Base-by-base conservation (phyloP, 345 rosid genomes). In the Brassica napus region DNA sequence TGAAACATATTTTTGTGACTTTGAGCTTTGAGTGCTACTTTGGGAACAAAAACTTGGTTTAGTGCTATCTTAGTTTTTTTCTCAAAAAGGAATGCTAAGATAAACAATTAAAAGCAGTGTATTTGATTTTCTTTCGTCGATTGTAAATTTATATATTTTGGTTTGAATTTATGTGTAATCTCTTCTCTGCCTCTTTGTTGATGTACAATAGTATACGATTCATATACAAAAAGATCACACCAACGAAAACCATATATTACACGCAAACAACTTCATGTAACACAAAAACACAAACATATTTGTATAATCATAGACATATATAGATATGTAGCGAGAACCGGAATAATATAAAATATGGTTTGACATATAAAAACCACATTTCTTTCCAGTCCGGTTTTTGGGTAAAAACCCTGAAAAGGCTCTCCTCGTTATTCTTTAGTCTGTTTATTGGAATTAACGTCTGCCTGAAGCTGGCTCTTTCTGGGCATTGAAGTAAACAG, bases 401-500 rank as follows among this genome's bases (percentile, higher is more conserved):
- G 12, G 7, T 68, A 16, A 23, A 74, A 59, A 1, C 28, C 69
- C 59, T 37, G 35, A 62, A 9, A 28, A 23, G 31, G 18, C 42
- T 72, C 59, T 61, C 58, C 4, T 14, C 7, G 39, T 58, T 58
- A n/a, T 30, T 52, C 39, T 12, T 26, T 44, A 8, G 35, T 6
- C 8, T 24, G 12, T 3, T 23, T 42, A 1, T 47, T 28, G 52
- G 12, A 6, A 57, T 71, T 12, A 86, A 30, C 89, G 93, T 78
- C 97, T 83, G 35, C 87, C 83, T 77, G 82, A 79, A 35, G 90
- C 86, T 0, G 97, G 93, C 86, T 94, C 98, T 79, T 87, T 92
- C 68, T 94, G 98, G 78, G 97, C 85, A 74, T 94, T 89, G 91
- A 90, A 92, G 85, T 88, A 94, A 67, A 94, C 89, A 0, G 92